Conservation (phyloP, 208 protist genomes). For the Strigomonas culicis region DNA sequence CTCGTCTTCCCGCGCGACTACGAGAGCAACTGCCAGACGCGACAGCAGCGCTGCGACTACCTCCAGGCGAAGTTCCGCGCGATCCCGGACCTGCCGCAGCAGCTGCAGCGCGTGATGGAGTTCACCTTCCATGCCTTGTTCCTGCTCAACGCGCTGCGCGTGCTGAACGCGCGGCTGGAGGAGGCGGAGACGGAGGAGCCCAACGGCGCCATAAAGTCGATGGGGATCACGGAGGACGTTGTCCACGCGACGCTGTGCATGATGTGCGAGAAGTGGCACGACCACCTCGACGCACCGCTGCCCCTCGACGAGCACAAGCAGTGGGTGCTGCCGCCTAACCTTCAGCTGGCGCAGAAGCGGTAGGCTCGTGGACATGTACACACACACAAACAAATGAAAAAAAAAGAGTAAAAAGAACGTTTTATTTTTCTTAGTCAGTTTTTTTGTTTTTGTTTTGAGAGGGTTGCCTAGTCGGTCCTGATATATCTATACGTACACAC, state of each 20-base stretch:
- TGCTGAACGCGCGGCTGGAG: too few species aligned
- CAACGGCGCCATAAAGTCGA: conserved; percentile 1
- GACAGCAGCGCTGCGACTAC: conserved; percentile 51
- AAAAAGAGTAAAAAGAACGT: conserved; percentile 7
- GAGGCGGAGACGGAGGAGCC: conserved; percentile 28
- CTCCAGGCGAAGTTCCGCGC: conserved; percentile 63
- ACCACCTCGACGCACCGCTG: conserved; percentile 58
- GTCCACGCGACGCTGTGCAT: conserved; percentile 52
- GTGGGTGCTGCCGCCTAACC: conserved; percentile 15
- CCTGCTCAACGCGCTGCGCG: conserved; percentile 37
- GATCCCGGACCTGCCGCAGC: conserved; percentile 51
- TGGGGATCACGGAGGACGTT: conserved; percentile 29
- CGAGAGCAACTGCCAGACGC: conserved; percentile 55
- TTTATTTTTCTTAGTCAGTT: too few species aligned
- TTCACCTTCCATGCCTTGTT: conserved; percentile 79
- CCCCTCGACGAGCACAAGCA: conserved; percentile 59
- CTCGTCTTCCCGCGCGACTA: conserved; percentile 83
- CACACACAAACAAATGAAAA: conserved; percentile 3
- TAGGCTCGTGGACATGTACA: not conserved
- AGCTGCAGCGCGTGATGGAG: conserved; percentile 70
- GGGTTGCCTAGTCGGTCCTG: not conserved
- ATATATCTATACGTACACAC: not conserved
- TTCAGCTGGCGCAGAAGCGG: not conserved
- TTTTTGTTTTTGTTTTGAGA: conserved; percentile 11
- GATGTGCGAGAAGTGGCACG: conserved; percentile 60